A percentile compares a stretch with the other conserved stretches of the same genome.
Conservation (phyloP, 2,329 filamentous ascomycete species). For the Alternaria sp. region DNA sequence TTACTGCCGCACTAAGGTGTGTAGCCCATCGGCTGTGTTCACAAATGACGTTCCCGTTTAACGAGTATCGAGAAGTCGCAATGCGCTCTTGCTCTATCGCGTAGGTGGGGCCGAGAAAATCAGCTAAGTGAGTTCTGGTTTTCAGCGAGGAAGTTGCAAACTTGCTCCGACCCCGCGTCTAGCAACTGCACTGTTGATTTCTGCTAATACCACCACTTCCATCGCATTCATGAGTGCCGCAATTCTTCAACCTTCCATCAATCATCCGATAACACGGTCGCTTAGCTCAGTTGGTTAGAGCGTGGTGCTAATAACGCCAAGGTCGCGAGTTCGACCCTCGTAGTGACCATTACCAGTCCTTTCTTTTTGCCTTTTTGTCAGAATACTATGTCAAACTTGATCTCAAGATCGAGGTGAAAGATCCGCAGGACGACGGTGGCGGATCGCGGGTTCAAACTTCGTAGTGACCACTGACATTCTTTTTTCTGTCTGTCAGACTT, state of each 20-base stretch:
- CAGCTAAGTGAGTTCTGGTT: too few relatives aligned
- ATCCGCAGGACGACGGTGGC: not conserved
- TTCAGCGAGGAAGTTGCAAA: not conserved
- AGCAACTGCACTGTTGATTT: too few relatives aligned
- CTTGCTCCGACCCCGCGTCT: not conserved
- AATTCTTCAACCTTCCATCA: not conserved
- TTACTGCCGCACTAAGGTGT: not conserved
- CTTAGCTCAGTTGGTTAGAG: slow-evolving; percentile 33
- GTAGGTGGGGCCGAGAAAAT: too few relatives aligned
- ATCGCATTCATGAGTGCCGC: too few relatives aligned
- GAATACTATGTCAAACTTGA: not conserved
- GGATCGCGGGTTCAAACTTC: not conserved
- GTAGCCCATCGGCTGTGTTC: not conserved
- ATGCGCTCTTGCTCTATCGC: not conserved
- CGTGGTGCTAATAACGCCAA: slow-evolving; percentile 31
- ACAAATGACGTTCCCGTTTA: not conserved
- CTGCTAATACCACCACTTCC: too few relatives aligned
- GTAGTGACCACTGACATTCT: not conserved
- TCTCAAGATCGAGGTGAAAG: not conserved
- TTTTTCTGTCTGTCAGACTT: not conserved
- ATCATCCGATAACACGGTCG: slow-evolving; percentile 15
- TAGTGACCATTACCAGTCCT: slow-evolving; percentile 19
- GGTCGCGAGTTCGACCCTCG: slow-evolving; percentile 31
- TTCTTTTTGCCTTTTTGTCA: not conserved
- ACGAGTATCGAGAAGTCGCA: not conserved